These are phyloP conservation scores for Aureobasidium namibiae DNA, from an alignment of 2,329 filamentous ascomycete species.

Conservation along the genomic window DNA sequence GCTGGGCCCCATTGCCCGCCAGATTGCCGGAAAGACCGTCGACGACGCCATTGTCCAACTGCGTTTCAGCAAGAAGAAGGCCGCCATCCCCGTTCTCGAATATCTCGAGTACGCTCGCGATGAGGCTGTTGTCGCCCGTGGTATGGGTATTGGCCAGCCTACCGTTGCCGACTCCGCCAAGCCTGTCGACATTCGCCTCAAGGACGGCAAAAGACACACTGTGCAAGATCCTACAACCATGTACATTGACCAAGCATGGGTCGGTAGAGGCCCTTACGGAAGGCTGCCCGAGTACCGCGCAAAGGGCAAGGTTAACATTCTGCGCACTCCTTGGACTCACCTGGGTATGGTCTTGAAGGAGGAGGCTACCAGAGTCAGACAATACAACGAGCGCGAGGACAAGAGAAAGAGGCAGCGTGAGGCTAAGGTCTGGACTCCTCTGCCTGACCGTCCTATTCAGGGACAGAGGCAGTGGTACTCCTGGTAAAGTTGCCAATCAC, in stretches of 20 bases:
- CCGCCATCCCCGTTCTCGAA: slow-evolving; percentile 67
- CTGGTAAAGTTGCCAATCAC: slow-evolving; percentile 54
- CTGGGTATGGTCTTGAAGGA: slow-evolving; percentile 77
- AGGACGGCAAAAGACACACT: slow-evolving; percentile 64
- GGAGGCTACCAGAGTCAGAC: slow-evolving; percentile 77
- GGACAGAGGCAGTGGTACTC: slow-evolving; percentile 84
- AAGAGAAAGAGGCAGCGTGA: slow-evolving; percentile 67
- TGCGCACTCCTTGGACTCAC: slow-evolving; percentile 69
- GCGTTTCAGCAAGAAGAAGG: slow-evolving; percentile 91
- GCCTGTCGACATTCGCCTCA: slow-evolving; percentile 57
- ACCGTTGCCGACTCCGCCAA: slow-evolving; percentile 19
- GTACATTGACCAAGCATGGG: slow-evolving; percentile 91
- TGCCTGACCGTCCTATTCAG: slow-evolving; percentile 77
- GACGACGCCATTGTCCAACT: slow-evolving; percentile 93
- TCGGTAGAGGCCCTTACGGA: slow-evolving; percentile 63
- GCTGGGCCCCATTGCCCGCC: slow-evolving; percentile 72
- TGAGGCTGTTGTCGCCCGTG: slow-evolving; percentile 66
- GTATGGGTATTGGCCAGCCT: slow-evolving; percentile 64
- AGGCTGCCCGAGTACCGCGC: slow-evolving; percentile 62
- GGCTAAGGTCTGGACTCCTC: slow-evolving; percentile 74
- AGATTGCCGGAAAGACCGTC: slow-evolving; percentile 88
- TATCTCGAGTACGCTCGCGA: slow-evolving; percentile 77
- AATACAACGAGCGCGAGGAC: slow-evolving; percentile 67
- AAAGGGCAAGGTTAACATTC: slow-evolving; percentile 59
- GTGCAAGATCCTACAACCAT: slow-evolving; percentile 70